Conservation (phyloP, 257 asterid species). For the Solanum boliviense region DNA sequence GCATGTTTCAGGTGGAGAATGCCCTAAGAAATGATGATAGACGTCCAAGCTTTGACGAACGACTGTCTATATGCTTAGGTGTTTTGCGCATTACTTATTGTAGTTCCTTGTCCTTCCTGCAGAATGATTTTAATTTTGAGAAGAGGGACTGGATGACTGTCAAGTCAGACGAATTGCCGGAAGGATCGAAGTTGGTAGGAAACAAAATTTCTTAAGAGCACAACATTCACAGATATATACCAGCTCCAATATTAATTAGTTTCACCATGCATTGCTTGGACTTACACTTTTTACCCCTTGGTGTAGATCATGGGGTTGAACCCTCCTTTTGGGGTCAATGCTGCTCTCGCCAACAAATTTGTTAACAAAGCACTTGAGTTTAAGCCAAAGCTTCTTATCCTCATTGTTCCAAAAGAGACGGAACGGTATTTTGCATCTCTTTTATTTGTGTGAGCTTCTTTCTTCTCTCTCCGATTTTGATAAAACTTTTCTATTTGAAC, state of each 20-base stretch:
- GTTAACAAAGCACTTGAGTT: conserved; percentile 77
- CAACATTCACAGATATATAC: background rate
- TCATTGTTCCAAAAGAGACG: conserved; percentile 71
- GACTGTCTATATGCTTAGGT: background rate
- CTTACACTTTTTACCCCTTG: background rate
- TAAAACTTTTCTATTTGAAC: background rate
- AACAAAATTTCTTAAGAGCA: background rate
- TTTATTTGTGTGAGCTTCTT: background rate
- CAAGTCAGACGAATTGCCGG: conserved; percentile 39
- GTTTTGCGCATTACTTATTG: background rate
- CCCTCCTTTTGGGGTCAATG: conserved; percentile 87
- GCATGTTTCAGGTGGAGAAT: background rate
- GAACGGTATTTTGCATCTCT: conserved; percentile 28
- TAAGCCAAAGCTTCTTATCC: conserved; percentile 83
- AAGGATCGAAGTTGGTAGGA: conserved; percentile 74
- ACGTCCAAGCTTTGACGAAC: background rate
- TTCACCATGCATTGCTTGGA: background rate
- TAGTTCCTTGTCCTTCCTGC: conserved; percentile 12
- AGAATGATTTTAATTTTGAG: conserved; percentile 81
- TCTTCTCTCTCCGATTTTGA: background rate
- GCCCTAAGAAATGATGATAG: background rate
- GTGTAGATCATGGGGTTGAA: conserved; percentile 88
- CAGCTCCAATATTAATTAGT: background rate
- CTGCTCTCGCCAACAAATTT: conserved; percentile 63
- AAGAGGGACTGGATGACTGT: conserved; percentile 78